Evolutionary conservation across 768 basidiomycete species (phyloP), one percentile per base, ranked within the genome.

Genomic region (Trametes villosa): DNA sequence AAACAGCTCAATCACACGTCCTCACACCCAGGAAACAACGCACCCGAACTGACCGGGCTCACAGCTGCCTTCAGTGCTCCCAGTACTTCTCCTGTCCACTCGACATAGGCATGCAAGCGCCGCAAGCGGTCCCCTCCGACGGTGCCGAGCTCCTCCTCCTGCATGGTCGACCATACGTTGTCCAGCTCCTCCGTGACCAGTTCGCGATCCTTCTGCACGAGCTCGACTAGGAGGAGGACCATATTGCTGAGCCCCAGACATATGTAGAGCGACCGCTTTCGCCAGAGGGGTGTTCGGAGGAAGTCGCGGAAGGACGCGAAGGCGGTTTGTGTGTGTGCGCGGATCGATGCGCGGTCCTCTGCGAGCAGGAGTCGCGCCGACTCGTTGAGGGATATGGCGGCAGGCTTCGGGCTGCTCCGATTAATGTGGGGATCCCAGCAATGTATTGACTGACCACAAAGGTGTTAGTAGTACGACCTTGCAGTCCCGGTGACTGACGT

Each of bases 221-320:
- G 58, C 34, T 59, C 58, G 42, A 59, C 50, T n/a, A 59, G 50
- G 15, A 59, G 42, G 15, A 51, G 58, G 1, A 53, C 58, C 42
- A 59, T 59, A 44, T 59, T 52, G 58, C 58, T 59, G 4, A 59
- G 50, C n/a, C 58, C 58, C 15, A 59, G 34, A 27, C 58, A 59
- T 33, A 59, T 59, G 33, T 59, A 53, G 5, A 59, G 58, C 42
- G 58, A 59, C 5, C 51, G 51, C 44, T 59, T 51, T 15, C 49
- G 50, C 58, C 58, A 59, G 24, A 59, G 58, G 4, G 58, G 47
- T 5, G 58, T 59, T 13, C 51, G 44, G 0, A 59, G 51, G 34
- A 59, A 52, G 22, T 44, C 50, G 44, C 58, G 58, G 50, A 59
- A 34, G 42, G 33, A 29, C 3, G 51, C 34, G 31, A 59, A 27